Conservation (phyloP, 106 monocot species). For the Chionographis japonica region DNA sequence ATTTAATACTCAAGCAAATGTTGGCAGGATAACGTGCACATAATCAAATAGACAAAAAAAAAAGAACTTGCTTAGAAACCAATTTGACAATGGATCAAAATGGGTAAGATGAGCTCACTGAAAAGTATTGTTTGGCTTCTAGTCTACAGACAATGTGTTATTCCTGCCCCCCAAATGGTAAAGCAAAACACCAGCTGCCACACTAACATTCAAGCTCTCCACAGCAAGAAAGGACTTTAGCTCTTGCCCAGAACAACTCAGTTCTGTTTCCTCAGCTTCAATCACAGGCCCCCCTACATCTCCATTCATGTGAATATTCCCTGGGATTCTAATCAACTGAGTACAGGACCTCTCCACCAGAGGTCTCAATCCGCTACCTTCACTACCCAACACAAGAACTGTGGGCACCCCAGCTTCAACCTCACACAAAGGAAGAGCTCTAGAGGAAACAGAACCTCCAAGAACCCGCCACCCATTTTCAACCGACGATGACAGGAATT, state of each 20-base stretch:
- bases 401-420: slow-evolving; percentile 58
- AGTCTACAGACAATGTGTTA: neutral
- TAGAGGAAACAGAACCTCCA: slow-evolving; percentile 75
- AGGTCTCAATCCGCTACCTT: slow-evolving; percentile 82
- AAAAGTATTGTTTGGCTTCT: slow-evolving; percentile 11
- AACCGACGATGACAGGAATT: slow-evolving; percentile 60
- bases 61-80: no score
- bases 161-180: slow-evolving; percentile 67
- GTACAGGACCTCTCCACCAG: slow-evolving; percentile 85
- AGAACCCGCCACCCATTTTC: slow-evolving; percentile 91
- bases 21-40: no score
- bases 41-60: no score
- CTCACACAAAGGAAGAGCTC: slow-evolving; percentile 55
- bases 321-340: slow-evolving; percentile 65
- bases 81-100: neutral
- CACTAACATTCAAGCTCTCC: slow-evolving; percentile 98
- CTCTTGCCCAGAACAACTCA: slow-evolving; percentile 22
- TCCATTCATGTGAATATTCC: slow-evolving; percentile 17
- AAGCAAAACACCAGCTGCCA: slow-evolving; percentile 88
- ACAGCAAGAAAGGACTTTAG: slow-evolving; percentile 71
- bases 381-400: slow-evolving; percentile 87
- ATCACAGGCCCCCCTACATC: slow-evolving; percentile 9
- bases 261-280: slow-evolving; percentile 26
- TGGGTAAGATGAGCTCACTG: neutral
- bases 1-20: no score